Evolutionary conservation across 1,284 basidiomycete genomes (phyloP), one percentile per base, ranked within the genome.

Genomic region (Cryptococcus jaspeensis): DNA sequence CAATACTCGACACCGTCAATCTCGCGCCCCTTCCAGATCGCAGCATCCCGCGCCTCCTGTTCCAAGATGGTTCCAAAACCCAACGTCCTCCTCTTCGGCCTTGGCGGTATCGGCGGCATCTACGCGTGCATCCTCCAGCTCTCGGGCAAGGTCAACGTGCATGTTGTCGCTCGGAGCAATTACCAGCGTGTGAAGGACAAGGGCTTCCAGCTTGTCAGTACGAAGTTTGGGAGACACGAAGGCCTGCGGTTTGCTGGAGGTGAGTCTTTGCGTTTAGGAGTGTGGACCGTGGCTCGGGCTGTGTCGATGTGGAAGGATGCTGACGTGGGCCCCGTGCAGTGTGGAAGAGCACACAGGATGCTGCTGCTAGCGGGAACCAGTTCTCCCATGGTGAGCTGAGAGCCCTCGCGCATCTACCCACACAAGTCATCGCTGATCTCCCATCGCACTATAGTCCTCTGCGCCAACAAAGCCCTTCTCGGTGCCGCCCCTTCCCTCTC

Each of bases 141-240:
- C 0, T 78, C 76, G 0, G 75, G 73, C 2, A 58, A 63, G 41
- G 77, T 73, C 47, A 55, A 73, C 12, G 77, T 81, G 4, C 75
- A 74, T 18, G 79, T 80, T 2, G 78, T 79, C 15, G 80, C 80
- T 15, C 63, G 81, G n/a, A 78, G 76, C 22, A 81, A 80, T 60
- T 80, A 79, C 56, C 65, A 68, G 1, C 65, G 64, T 0, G 72
- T 81, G 43, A 75, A 72, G 50, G 64, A 70, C 7, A 65, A 76
- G 25, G 74, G 74, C 0, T 66, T 75, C 53, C 62, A 53, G 47
- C 66, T 82, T 15, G 61, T 69, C 32, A 70, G 70, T 39, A 60
- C 68, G 22, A 74, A 73, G 49, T 74, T 76, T 56, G 72, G 73
- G 1, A 60, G 71, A 47, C 67, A 71, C 52, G 58, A 67, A 5